These are phyloP conservation scores for Hemisphaericaspora xylanilytica DNA, from an alignment of 1,139 yeast genomes.

Conservation along the genomic window DNA sequence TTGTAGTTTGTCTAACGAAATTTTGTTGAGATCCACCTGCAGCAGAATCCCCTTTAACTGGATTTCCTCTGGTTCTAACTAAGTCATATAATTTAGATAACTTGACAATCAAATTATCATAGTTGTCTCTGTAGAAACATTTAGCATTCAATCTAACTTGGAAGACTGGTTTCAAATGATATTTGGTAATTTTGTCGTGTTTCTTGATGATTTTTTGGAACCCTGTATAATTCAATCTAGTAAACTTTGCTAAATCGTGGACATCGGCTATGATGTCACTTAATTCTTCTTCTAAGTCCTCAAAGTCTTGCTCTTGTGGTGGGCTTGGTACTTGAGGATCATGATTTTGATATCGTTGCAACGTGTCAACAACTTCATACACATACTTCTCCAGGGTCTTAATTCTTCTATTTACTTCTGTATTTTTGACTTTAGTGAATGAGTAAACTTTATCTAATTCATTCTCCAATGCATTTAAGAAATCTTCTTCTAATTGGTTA, in stretches of 20 bases:
- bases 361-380: slow-evolving; percentile 54
- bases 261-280: slow-evolving; percentile 95
- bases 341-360: slow-evolving; percentile 18
- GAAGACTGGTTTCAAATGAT: slow-evolving; percentile 84
- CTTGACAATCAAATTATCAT: slow-evolving; percentile 84
- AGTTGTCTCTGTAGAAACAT: slow-evolving; percentile 93
- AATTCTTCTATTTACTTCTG: slow-evolving; percentile 79
- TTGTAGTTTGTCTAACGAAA: slow-evolving; percentile 96
- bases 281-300: slow-evolving; percentile 85
- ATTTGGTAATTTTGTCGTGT: slow-evolving; percentile 88
- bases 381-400: slow-evolving; percentile 75
- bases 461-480: slow-evolving; percentile 67
- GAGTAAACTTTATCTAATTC: slow-evolving; percentile 90
- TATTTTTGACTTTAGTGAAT: slow-evolving; percentile 82
- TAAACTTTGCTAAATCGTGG: slow-evolving; percentile 91
- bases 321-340: slow-evolving; percentile 26
- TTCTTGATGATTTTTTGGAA: slow-evolving; percentile 94
- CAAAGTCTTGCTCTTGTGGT: slow-evolving; percentile 78
- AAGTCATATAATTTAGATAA: slow-evolving; percentile 85
- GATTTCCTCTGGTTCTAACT: slow-evolving; percentile 94
- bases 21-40: slow-evolving; percentile 98
- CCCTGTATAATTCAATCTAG: slow-evolving; percentile 91
- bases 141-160: slow-evolving; percentile 89
- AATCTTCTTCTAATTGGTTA: slow-evolving; percentile 74
- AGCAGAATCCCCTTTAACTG: slow-evolving; percentile 87